Base-by-base conservation (phyloP, 306 rosid genomes). In the Vigna hirtella region DNA sequence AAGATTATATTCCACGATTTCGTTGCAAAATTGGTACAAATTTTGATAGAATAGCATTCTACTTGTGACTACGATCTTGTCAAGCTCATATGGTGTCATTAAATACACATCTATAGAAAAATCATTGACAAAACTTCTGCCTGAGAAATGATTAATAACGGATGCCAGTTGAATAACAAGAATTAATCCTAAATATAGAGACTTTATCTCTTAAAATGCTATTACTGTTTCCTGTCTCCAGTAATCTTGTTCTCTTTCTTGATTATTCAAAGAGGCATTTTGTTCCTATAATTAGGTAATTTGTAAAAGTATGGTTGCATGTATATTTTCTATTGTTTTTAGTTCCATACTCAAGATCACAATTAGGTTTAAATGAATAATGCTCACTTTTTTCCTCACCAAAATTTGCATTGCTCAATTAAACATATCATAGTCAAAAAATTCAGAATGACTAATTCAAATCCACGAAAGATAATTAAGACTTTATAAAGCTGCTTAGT, bases 391-490 rank as follows among this genome's bases (percentile, higher is more conserved):
- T 57, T 57, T 57, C 36, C 36, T 3, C n/a, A 12, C 34, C 36
- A 56, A 56, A 56, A 56, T 15, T 26, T 10, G 7, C 32, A 56
- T 56, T 20, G 16, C 47, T 52, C 71, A 26, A 26, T 26, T 26
- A 26, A 26, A 26, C 28, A 26, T 2, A 71, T 20, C 67, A 77
- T 1, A 24, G 20, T 52, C 1, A 40, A 59, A 59, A 34, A 73
- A 28, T 71, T 68, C 18, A 55, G 55, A 69, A 71, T 57, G 68
- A 47, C 16, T 10, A 64, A 34, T 71, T 57, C n/a, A 66, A 66
- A 73, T 80, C 62, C 70, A 32, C 63, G 18, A 9, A 63, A 56
- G 68, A 51, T 66, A 51, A 30, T 63, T 4, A 28, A 10, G 53
- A n/a, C 7, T 70, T 53, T 42, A 9, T 18, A 72, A 57, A 17